Evolutionary conservation across 768 basidiomycete species (phyloP).

Genomic region (Tulasnella sp.): DNA sequence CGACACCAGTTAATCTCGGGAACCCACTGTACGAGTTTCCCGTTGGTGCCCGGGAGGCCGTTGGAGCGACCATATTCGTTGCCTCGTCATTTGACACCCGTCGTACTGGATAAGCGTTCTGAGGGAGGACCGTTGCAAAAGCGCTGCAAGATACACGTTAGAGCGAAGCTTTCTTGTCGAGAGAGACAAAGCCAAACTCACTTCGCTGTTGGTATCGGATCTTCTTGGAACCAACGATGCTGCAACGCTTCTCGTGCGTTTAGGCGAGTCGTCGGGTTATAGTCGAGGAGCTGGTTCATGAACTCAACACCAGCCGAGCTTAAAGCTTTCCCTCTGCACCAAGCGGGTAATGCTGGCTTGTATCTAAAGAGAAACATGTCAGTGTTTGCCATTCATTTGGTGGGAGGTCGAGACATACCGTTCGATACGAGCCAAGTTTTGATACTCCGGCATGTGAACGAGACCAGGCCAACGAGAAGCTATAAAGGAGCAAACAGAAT

Average conservation of each 20-base stretch:
- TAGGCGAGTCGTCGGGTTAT: conserved; percentile 86
- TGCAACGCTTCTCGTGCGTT: conserved; percentile 79
- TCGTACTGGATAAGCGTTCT: conserved; percentile 80
- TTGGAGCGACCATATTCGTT: conserved; percentile 68
- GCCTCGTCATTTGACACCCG: conserved; percentile 93
- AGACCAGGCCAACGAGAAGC: conserved; percentile 89
- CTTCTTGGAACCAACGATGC: conserved; percentile 93
- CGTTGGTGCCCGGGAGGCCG: conserved; percentile 31
- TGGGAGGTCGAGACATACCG: conserved; percentile 51
- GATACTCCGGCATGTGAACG: conserved; percentile 84
- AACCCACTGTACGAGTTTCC: conserved; percentile 1
- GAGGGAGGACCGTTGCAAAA: conserved; percentile 64
- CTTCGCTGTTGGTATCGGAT: conserved; percentile 85
- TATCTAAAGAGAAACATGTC: conserved; percentile 49
- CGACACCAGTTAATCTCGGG: conserved; percentile 24
- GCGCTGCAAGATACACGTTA: conserved; percentile 54
- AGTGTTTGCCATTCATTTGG: neutral
- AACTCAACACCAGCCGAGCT: conserved; percentile 73
- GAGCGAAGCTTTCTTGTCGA: neutral
- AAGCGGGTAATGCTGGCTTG: conserved; percentile 65
- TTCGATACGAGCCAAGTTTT: conserved; percentile 78
- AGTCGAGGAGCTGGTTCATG: conserved; percentile 82
- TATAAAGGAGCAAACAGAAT: conserved; percentile 43
- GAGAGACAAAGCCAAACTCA: conserved; percentile 48
- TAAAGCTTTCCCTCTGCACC: conserved; percentile 61